phyloP scores from a whole-genome alignment of 805 yeast genomes.

The Zygosaccharomyces rouxii region DNA sequence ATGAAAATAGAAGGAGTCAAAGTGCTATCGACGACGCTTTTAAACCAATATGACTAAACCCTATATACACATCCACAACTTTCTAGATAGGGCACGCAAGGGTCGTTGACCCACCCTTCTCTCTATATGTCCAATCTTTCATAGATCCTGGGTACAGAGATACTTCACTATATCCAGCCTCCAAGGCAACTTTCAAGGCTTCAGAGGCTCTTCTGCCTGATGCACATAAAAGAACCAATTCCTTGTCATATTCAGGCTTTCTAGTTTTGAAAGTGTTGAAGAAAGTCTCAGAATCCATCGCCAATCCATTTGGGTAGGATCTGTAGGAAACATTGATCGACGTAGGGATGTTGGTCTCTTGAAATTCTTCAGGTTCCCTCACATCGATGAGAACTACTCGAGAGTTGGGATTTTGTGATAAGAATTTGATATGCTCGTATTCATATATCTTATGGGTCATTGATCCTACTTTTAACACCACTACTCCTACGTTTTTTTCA shows the following conservation, averaged over 20 bases:
- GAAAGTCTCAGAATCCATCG: constrained; percentile 64
- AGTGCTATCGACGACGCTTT: neutral
- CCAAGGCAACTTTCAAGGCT: constrained; percentile 78
- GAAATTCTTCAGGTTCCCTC: constrained; percentile 76
- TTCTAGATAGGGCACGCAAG: neutral
- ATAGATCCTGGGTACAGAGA: constrained; percentile 78
- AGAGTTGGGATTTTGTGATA: constrained; percentile 41
- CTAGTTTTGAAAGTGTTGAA: constrained; percentile 65
- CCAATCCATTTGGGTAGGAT: constrained; percentile 80
- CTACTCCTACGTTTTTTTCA: neutral
- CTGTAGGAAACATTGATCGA: constrained; percentile 80
- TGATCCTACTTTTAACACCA: neutral
- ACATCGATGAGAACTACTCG: constrained; percentile 66
- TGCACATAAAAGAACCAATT: constrained; percentile 76
- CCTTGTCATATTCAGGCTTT: constrained; percentile 62
- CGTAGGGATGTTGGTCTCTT: constrained; percentile 70
- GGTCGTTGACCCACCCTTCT: constrained; percentile 17
- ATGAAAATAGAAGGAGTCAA: neutral
- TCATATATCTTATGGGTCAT: constrained; percentile 32
- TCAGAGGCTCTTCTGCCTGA: constrained; percentile 82
- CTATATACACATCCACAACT: neutral
- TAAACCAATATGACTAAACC: neutral
- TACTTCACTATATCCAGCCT: constrained; percentile 72
- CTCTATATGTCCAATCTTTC: constrained; percentile 63
- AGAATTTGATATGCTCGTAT: constrained; percentile 48